Evolutionary conservation across 2,329 filamentous ascomycete species (phyloP).

Genomic region (Lachnellula hyalina): DNA sequence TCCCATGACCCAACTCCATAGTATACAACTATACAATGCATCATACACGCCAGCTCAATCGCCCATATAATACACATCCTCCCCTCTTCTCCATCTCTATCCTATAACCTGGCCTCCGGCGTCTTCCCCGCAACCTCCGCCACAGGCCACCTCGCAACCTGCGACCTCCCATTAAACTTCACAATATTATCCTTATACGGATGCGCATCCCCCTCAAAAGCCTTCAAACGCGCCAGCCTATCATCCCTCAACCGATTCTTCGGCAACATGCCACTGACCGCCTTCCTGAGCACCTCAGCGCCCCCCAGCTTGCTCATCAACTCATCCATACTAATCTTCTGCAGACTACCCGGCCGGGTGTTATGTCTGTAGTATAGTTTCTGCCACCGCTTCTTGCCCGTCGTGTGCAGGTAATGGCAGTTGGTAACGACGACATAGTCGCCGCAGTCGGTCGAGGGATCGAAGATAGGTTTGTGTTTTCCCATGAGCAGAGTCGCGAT

Average conservation of each 20-base stretch:
- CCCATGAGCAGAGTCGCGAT: slow-evolving; percentile 91
- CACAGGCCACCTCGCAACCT: slow-evolving; percentile 24
- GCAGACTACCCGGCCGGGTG: slow-evolving; percentile 81
- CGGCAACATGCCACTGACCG: slow-evolving; percentile 94
- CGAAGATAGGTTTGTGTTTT: slow-evolving; percentile 97
- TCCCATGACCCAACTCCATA: not conserved
- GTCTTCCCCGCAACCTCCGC: slow-evolving; percentile 1
- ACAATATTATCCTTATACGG: slow-evolving; percentile 88
- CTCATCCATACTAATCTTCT: slow-evolving; percentile 87
- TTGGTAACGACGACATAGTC: slow-evolving; percentile 96
- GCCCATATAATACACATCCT: slow-evolving; percentile 11
- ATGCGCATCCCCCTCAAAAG: slow-evolving; percentile 87
- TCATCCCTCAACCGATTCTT: slow-evolving; percentile 92
- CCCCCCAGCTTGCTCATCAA: slow-evolving; percentile 94
- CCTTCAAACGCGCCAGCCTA: slow-evolving; percentile 83
- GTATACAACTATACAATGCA: slow-evolving; percentile 13
- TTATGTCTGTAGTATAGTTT: slow-evolving; percentile 96
- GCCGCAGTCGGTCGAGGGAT: slow-evolving; percentile 96
- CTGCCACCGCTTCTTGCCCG: slow-evolving; percentile 86
- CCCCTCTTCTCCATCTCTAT: not conserved
- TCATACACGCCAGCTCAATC: not conserved
- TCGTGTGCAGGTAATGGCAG: slow-evolving; percentile 80
- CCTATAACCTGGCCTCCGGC: slow-evolving; percentile 5
- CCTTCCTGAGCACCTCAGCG: slow-evolving; percentile 82
- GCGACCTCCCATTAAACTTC: slow-evolving; percentile 55